These are phyloP conservation scores for Aureobasidium melanogenum DNA, from an alignment of 2,329 filamentous ascomycete species.

Conservation along the genomic window DNA sequence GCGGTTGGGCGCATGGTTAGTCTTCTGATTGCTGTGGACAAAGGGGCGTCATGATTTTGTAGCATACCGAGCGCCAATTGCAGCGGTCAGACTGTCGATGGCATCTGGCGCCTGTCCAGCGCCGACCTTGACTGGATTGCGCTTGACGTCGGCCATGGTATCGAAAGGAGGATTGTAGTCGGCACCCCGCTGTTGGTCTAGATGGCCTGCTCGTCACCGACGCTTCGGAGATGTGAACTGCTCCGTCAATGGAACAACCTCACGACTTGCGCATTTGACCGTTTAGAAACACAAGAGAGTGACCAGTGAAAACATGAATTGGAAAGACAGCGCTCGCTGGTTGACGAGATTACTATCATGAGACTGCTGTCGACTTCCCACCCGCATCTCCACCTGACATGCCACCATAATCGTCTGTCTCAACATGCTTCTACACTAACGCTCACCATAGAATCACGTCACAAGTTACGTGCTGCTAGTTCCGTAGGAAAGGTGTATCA, in stretches of 20 bases:
- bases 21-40: background rate
- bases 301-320: background rate
- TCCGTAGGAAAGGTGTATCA: background rate
- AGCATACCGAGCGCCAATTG: slow-evolving; percentile 52
- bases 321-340: background rate
- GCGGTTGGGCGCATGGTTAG: slow-evolving; percentile 10
- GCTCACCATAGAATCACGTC: background rate
- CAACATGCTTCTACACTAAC: background rate
- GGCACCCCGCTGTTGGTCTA: background rate
- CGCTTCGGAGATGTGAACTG: background rate
- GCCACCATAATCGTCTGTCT: background rate
- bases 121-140: slow-evolving; percentile 43
- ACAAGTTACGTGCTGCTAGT: background rate
- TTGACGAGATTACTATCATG: background rate
- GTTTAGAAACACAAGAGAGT: background rate
- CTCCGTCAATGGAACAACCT: background rate
- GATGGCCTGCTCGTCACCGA: background rate
- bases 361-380: background rate
- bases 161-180: background rate
- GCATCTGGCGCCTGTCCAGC: slow-evolving; percentile 31
- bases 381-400: background rate
- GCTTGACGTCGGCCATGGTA: slow-evolving; percentile 50
- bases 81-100: slow-evolving; percentile 48
- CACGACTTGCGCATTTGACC: background rate
- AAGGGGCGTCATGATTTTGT: background rate